Conservation (phyloP, 129 eudicot species). For the Kitagawia praeruptora region DNA sequence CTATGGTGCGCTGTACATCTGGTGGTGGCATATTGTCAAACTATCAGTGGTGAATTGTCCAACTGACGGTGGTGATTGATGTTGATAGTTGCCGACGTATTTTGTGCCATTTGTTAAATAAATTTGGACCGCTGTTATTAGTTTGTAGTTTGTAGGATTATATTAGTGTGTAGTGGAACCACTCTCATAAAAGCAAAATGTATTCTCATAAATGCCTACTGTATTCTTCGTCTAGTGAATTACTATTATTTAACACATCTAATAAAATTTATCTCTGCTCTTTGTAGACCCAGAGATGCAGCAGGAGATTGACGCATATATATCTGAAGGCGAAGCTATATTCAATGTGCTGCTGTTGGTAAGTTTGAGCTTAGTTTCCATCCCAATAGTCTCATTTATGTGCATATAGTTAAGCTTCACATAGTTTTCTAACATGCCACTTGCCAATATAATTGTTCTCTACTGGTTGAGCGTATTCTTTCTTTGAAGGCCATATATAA, state of each 20-base stretch:
- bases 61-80: not conserved
- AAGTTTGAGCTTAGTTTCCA: conserved; percentile 19
- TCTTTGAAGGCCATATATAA: too few species aligned
- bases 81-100: not conserved
- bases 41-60: not conserved
- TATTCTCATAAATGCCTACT: not conserved
- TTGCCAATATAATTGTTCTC: too few species aligned
- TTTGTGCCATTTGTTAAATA: not conserved
- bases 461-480: too few species aligned
- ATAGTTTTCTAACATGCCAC: too few species aligned
- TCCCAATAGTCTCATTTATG: not conserved
- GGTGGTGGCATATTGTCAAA: not conserved
- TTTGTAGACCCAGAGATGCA: conserved; percentile 87
- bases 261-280: not conserved
- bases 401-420: not conserved
- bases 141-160: not conserved
- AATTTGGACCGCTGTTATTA: not conserved
- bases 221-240: not conserved
- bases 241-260: not conserved
- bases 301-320: conserved; percentile 57
- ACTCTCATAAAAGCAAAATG: not conserved
- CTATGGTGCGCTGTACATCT: not conserved
- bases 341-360: conserved; percentile 65
- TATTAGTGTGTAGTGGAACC: not conserved
- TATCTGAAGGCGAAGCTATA: conserved; percentile 57